Evolutionary conservation across 2,329 filamentous ascomycete genomes (phyloP), one percentile per base, ranked within the genome.

Genomic region (Aspergillus puulaauensis): DNA sequence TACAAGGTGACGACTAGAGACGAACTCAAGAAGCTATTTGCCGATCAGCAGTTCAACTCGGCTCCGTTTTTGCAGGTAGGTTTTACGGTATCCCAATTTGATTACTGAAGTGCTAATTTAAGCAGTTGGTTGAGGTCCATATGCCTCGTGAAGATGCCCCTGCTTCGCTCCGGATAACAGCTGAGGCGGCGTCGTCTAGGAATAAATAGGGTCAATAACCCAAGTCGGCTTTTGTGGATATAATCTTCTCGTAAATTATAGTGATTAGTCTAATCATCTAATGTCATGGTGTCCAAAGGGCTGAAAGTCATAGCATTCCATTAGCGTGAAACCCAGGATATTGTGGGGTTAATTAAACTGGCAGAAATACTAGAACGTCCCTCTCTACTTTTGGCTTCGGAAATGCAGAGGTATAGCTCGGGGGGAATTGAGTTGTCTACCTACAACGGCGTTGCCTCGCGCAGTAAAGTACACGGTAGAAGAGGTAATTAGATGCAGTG

Each of bases 141-240:
- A 91, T 96, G 85, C 87, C 86, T 9, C 88, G 84, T 75, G 83
- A 91, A 59, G 91, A 96, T 75, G 90, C 90, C 12, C 91, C 91
- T 0, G 79, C 81, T 48, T 85, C 85, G 5, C 73, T 96, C 65
- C 84, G 88, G 66, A 75, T 86, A 68, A 91, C 89, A 21, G 88
- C 90, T 0, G 82, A 89, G 72, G 86, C 87, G 5, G 87, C 86
- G 46, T 90, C 89, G 6, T 86, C 78, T 76, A 85, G 80, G 51
- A 93, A 93, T 71, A 64, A 63, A 50, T 68, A 69, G 60, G 24
- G 12, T 33, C 4, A 23, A 51, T 19, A 21, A 24, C 12, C 27
- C 6, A n/a, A 46, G 17, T 17, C 12, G 12, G 27, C 7, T 43
- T 33, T 48, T 19, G 14, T 24, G 17, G 21, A 37, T 45, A 54